Base-by-base conservation (phyloP, 129 eudicot species). In the Lonicera japonica region DNA sequence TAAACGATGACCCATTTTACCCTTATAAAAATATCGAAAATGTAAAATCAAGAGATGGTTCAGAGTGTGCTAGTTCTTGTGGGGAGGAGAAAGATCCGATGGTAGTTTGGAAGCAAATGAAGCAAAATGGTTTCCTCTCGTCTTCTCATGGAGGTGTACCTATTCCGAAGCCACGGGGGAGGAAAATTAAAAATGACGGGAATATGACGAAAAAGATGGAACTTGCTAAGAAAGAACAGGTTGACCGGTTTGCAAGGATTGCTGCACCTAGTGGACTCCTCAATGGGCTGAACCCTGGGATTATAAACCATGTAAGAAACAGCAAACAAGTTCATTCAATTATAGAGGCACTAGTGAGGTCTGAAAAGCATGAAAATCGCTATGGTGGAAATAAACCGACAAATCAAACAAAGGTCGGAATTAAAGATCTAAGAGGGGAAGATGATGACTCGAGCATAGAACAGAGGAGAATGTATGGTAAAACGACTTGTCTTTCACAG, bases 181-280 rank as follows among this genome's bases (percentile, higher is more conserved):
- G 79, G 72, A 94, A 88, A 61, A 70, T 60, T 65, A 83, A 80
- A 69, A 79, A 36, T n/a, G 89, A 77, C 50, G 73, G 71, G 36
- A 65, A n/a, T n/a, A n/a, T 84, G 41, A 82, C 75, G 77, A 88
- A 78, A 74, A 91, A 75, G 81, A 81, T 91, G 50, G 94, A 87
- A 69, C 81, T 81, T 12, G 96, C 96, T 0, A 87, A 83, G 79
- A 84, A 67, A 77, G 97, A 82, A 69, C 96, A 87, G 54, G 86
- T 84, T 54, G 85, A 87, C 62, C 78, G 86, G 72, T 91, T 91
- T 69, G 87, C 97, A 34, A 87, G 76, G 77, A 75, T 82, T 62
- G 97, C 95, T 46, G 97, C 95, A 54, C 97, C 97, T 45, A 84
- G 94, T 78, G 97, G 97, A 48, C 73, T 94, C 75, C 77, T 94